Evolutionary conservation across 176 grass and related monocot genomes (phyloP).

Genomic region (Phoenix roebelenii): DNA sequence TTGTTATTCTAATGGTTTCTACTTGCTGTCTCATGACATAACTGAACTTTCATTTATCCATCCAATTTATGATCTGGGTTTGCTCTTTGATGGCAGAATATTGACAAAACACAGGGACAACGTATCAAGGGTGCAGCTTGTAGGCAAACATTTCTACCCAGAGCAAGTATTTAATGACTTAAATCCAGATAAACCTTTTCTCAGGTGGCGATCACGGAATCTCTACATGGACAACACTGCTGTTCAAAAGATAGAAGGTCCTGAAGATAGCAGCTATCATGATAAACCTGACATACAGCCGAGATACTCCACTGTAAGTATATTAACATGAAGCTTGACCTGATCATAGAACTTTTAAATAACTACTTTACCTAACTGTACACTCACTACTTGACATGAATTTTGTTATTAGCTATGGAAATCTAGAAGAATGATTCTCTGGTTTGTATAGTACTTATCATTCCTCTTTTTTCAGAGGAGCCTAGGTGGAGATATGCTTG

Average conservation of each 20-base stretch:
- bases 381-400: too few species aligned
- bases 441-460: neutral
- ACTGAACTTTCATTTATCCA: too few species aligned
- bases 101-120: conserved; percentile 56
- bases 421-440: neutral
- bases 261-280: conserved; percentile 14
- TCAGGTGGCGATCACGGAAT: conserved; percentile 54
- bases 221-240: conserved; percentile 26
- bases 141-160: conserved; percentile 51
- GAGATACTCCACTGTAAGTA: conserved; percentile 16
- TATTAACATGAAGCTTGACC: too few species aligned
- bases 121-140: conserved; percentile 22
- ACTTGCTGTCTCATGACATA: neutral
- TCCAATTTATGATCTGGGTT: neutral
- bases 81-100: conserved; percentile 27
- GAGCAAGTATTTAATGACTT: conserved; percentile 69
- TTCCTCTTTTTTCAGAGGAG: conserved; percentile 16
- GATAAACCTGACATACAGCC: conserved; percentile 16
- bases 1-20: neutral
- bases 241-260: conserved; percentile 29
- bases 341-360: too few species aligned
- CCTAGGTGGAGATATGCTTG: conserved; percentile 36
- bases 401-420: too few species aligned
- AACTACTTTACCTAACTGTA: too few species aligned
- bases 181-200: conserved; percentile 47